phyloP scores from a whole-genome alignment of 805 yeast genomes.

The Cyberlindnera lachancei region DNA sequence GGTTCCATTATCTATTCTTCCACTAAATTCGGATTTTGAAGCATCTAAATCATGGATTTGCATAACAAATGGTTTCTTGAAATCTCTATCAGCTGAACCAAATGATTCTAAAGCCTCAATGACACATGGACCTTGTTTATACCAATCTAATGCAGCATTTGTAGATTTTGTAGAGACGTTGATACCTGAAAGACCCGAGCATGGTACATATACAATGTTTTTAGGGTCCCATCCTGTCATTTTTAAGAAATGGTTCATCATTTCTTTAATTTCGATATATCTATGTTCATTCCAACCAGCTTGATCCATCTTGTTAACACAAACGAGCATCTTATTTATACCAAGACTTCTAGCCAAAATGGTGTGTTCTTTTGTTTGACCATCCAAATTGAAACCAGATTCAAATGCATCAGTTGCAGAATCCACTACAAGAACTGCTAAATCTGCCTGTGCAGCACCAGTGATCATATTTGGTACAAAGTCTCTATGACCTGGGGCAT shows the following conservation, averaged over 20 bases:
- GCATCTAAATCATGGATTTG: conserved; percentile 80
- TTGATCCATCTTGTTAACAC: conserved; percentile 93
- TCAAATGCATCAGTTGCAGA: conserved; percentile 93
- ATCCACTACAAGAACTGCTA: conserved; percentile 86
- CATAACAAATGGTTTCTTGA: conserved; percentile 82
- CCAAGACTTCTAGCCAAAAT: conserved; percentile 84
- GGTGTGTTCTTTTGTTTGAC: conserved; percentile 95
- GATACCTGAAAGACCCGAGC: conserved; percentile 89
- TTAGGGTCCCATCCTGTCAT: conserved; percentile 80
- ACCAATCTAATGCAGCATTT: conserved; percentile 29
- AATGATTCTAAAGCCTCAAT: conserved; percentile 80
- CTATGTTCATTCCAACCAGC: conserved; percentile 81
- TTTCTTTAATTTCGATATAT: conserved; percentile 71
- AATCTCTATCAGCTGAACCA: conserved; percentile 75
- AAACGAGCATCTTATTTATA: conserved; percentile 80
- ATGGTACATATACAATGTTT: conserved; percentile 82
- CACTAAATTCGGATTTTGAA: conserved; percentile 89
- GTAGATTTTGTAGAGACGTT: conserved; percentile 80
- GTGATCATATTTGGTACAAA: conserved; percentile 95
- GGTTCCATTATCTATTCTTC: conserved; percentile 89
- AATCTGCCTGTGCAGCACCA: conserved; percentile 91
- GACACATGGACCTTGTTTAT: conserved; percentile 65
- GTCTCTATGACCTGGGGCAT: conserved; percentile 96
- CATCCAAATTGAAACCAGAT: conserved; percentile 92
- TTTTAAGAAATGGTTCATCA: conserved; percentile 74